Conservation (phyloP, 306 rosid genomes). For the Medicago truncatula region DNA sequence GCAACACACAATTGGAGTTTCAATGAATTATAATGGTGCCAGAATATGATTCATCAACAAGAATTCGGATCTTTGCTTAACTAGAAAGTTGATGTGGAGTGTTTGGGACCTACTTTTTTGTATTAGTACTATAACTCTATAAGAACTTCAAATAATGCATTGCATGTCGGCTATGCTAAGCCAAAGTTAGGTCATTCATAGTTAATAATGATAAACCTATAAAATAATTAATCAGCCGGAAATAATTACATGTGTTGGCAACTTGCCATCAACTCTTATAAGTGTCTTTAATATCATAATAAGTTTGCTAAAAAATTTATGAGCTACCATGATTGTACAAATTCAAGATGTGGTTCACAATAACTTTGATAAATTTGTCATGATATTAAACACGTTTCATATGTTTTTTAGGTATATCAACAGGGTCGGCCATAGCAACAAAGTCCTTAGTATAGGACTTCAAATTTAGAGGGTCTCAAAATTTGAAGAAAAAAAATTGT, state of each 20-base stretch:
- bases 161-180: slow-evolving; percentile 82
- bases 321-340: too few relatives aligned
- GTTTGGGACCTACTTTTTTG: slow-evolving; percentile 69
- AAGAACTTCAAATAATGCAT: slow-evolving; percentile 70
- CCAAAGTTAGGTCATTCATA: slow-evolving; percentile 77
- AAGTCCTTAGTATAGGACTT: too few relatives aligned
- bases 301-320: too few relatives aligned
- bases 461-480: too few relatives aligned
- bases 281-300: too few relatives aligned
- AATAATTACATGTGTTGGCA: background rate
- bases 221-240: slow-evolving; percentile 44
- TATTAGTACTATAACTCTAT: slow-evolving; percentile 50
- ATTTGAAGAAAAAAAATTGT: too few relatives aligned
- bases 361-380: too few relatives aligned
- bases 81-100: slow-evolving; percentile 83
- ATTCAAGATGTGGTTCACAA: too few relatives aligned
- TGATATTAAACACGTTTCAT: too few relatives aligned
- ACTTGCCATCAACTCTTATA: background rate
- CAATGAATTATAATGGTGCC: slow-evolving; percentile 77
- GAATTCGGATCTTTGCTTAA: slow-evolving; percentile 84
- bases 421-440: too few relatives aligned
- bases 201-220: slow-evolving; percentile 59
- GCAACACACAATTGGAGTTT: slow-evolving; percentile 68
- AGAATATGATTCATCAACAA: slow-evolving; percentile 88
- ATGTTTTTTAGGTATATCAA: too few relatives aligned